Evolutionary conservation across 202 grass and related monocot genomes (phyloP).

Genomic region (Miscanthus sacchariflorus): DNA sequence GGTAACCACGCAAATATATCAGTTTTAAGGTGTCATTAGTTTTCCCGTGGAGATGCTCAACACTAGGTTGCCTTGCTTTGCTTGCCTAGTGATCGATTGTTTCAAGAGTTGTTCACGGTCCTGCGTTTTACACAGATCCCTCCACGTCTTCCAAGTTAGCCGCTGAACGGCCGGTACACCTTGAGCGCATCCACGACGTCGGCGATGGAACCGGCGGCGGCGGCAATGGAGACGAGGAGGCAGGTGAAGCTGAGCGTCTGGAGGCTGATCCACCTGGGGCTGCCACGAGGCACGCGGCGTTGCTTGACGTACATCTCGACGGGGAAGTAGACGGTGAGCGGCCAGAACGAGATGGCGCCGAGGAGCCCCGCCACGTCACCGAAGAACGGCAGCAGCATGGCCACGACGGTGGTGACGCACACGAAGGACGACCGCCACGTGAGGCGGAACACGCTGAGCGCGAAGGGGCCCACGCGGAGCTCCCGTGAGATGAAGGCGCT

Average conservation of each 20-base stretch:
- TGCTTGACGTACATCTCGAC: slow-evolving; percentile 79
- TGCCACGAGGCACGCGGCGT: neutral
- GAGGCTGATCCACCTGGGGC: neutral
- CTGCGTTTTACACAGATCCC: neutral
- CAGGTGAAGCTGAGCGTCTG: neutral
- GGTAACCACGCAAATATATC: too few relatives aligned
- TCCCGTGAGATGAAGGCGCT: slow-evolving; percentile 11
- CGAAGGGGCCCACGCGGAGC: slow-evolving; percentile 44
- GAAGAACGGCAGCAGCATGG: slow-evolving; percentile 89
- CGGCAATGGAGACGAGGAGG: neutral
- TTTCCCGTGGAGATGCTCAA: too few relatives aligned
- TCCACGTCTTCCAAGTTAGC: neutral
- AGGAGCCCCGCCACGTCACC: slow-evolving; percentile 75
- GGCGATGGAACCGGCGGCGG: neutral
- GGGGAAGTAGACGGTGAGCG: slow-evolving; percentile 78
- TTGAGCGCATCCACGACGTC: neutral
- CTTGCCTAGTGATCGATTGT: too few relatives aligned
- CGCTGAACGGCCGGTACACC: neutral
- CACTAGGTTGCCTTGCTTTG: too few relatives aligned
- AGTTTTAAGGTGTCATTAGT: too few relatives aligned
- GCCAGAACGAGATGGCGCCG: slow-evolving; percentile 81
- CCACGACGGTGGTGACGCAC: slow-evolving; percentile 66
- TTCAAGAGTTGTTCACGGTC: too few relatives aligned
- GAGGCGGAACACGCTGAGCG: slow-evolving; percentile 66
- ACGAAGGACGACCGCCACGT: slow-evolving; percentile 75